These are phyloP conservation scores for Mimosa pudica DNA, from an alignment of 306 rosid genomes.

Conservation along the genomic window DNA sequence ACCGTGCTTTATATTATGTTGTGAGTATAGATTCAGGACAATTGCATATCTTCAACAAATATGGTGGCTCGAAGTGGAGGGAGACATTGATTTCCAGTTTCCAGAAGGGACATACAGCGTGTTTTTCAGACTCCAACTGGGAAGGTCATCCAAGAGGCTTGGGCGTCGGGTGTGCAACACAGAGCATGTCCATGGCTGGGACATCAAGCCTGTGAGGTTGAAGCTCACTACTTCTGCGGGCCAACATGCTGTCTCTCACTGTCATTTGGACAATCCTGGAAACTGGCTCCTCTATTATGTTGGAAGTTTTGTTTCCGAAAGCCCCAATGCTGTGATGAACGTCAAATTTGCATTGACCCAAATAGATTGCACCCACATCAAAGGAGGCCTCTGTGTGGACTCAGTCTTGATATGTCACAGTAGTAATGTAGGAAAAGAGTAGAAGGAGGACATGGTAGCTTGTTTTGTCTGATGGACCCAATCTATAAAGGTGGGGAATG, in stretches of 20 bases:
- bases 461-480: neutral
- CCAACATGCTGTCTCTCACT: slow-evolving; percentile 54
- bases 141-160: slow-evolving; percentile 63
- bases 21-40: slow-evolving; percentile 60
- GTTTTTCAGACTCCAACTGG: slow-evolving; percentile 79
- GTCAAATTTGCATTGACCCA: slow-evolving; percentile 73
- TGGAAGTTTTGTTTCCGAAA: slow-evolving; percentile 67
- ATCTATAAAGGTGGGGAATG: neutral
- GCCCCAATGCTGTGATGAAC: slow-evolving; percentile 54
- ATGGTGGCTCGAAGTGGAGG: slow-evolving; percentile 93
- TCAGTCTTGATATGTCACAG: slow-evolving; percentile 61
- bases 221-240: slow-evolving; percentile 73
- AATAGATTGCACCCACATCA: slow-evolving; percentile 91
- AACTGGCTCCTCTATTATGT: slow-evolving; percentile 70
- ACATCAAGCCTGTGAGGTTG: slow-evolving; percentile 70
- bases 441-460: neutral
- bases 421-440: slow-evolving; percentile 38
- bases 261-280: slow-evolving; percentile 70
- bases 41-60: slow-evolving; percentile 93
- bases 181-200: slow-evolving; percentile 84
- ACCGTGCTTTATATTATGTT: neutral
- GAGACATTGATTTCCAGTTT: slow-evolving; percentile 80
- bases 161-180: slow-evolving; percentile 71
- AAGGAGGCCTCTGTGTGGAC: slow-evolving; percentile 91
- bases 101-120: slow-evolving; percentile 67